Evolutionary conservation across 176 grass and related monocot species (phyloP), one percentile per base, ranked within the genome.

Genomic region (Aegilops speltoides): DNA sequence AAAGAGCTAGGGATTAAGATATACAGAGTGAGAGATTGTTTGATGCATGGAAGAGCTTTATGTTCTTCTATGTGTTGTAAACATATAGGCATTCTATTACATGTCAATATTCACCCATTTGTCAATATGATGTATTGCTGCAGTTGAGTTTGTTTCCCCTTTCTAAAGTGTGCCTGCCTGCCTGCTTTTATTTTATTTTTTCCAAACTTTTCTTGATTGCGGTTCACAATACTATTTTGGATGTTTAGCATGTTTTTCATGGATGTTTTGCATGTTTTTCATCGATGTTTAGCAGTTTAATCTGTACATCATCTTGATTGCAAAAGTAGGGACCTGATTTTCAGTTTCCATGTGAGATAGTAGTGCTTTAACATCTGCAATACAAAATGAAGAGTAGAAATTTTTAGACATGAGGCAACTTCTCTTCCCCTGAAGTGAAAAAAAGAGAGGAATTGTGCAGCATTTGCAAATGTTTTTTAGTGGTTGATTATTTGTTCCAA

Each of bases 11-110:
- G 22, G 6, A 32, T 67, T 87, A 29, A 25, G 24, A 72, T 90
- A 71, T 28, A 83, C 10, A 71, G 81, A 25, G 6, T 73, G 54
- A 66, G 76, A 80, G 76, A 68, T 29, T 80, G 68, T 38, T 38
- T 38, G 7, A 38, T 38, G 7, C 37, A 38, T 38, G 37, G 37
- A 38, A 38, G 37, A 8, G 37, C 2, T 38, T 38, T 38, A 7
- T 38, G 37, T 90, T 87, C 80, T 87, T 90, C 79, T 40, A 67
- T 87, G 15, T 83, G 74, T 90, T 87, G 84, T 68, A 87, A 87
- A 84, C 76, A 87, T 60, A 33, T 68, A 38, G 8, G 37, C 60
- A 46, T 17, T 83, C 67, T 70, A 76, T 67, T 59, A 33, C 67
- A 79, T 80, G 88, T 89, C 71, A 50, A 86, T 86, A 89, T 38